Base-by-base conservation (phyloP, 768 basidiomycete genomes). In the Suillus subluteus region DNA sequence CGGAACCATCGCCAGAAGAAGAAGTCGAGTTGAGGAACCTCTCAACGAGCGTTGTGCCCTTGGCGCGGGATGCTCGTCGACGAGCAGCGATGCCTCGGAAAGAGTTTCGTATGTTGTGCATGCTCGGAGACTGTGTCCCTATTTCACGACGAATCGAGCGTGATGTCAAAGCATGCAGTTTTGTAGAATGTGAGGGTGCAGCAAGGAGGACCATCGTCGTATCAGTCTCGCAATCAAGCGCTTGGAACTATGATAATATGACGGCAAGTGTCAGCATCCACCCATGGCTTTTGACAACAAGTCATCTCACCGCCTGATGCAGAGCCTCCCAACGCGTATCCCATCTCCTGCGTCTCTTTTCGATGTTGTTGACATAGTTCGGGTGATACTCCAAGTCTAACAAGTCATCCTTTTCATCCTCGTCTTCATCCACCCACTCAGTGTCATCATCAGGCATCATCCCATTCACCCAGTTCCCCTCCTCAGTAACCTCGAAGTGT, bases 321-420 rank as follows among this genome's bases (percentile, higher is more conserved):
- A 94, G 78, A 30, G 84, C 84, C 65, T 93, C 91, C 91, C 92
- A 93, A 5, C 88, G 86, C 44, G 85, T 80, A 67, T 92, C 91
- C 89, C 91, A 94, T 65, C 87, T 82, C 64, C 90, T 78, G 58
- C 89, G 83, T 59, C 92, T 79, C 75, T 90, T 91, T 71, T 89
- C 88, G 62, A 84, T 75, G 72, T 88, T 88, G 64, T 81, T 83
- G 59, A 94, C 82, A 72, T 85, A 94, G 63, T 82, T 80, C 11
- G 91, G 91, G 74, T 94, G 92, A 71, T 86, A 93, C 70, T 94
- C 91, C 63, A 94, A 78, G 54, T 92, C 88, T 62, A 93, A 74
- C 65, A 94, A 69, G 71, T 93, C 92, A 30, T 90, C 87, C 30
- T 85, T 87, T 67, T 91, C 90, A 5, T 82, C 85, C 32, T 89